Base-by-base conservation (phyloP, 805 yeast genomes). In the Dipodascopsis uninucleata region DNA sequence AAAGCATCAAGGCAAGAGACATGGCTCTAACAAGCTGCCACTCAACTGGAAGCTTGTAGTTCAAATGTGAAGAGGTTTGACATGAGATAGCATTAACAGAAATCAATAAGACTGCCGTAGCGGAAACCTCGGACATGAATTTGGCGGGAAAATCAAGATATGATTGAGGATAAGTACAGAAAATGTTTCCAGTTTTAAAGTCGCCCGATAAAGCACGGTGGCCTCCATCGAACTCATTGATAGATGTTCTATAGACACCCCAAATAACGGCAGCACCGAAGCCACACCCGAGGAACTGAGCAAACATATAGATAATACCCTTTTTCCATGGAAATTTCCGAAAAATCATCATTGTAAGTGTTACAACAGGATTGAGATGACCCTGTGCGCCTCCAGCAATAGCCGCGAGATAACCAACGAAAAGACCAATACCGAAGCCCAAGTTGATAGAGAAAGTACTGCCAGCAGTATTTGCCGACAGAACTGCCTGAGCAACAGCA, bases 301-400 rank as follows among this genome's bases (percentile, higher is more conserved):
- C 73, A 21, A 68, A 47, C 28, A 74, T 55, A 58, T 75, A 76
- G 28, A 63, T 43, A 17, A 71, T 73, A 18, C 72, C 67, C 49
- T 75, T 75, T 41, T 62, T 63, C 65, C 73, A 65, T 22, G 79
- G 79, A 56, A 76, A 76, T 5, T 72, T 74, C 61, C 81, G 69
- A 55, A 64, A 76, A 9, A 72, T 57, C 49, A 74, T 75, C 55
- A 71, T 66, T 7, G 71, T 59, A 6, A 76, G 39, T 1, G 80
- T 75, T 28, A 75, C 70, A 45, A 77, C 75, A 3, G 80, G 79
- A 59, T 76, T 76, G 47, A 76, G 58, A 59, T 76, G 81, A n/a
- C 76, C 81, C 57, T 79, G 80, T 29, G 79, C 74, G 41, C 75
- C 65, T 53, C 81, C 81, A 47, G 78, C 78, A 23, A 48, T 14